Percentiles rank a stretch among this genome's conserved stretches.
These are phyloP conservation scores for Phoma sp. DNA, from an alignment of 2,329 filamentous ascomycete genomes.

Conservation along the genomic window DNA sequence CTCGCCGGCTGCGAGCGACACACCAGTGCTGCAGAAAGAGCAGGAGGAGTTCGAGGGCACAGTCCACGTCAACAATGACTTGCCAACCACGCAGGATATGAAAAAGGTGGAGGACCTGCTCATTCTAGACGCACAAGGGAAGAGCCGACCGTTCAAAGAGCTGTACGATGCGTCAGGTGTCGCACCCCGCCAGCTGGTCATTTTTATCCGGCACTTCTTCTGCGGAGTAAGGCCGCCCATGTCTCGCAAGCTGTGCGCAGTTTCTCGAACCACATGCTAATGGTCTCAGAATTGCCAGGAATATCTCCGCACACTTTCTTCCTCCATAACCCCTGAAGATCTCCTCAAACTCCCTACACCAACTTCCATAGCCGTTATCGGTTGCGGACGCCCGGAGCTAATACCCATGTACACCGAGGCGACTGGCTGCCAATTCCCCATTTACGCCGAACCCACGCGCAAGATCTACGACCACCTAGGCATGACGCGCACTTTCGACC, in stretches of 20 bases:
- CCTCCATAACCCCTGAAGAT: conserved; percentile 58
- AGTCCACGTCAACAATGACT: conserved; percentile 47
- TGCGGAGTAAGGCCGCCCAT: conserved; percentile 69
- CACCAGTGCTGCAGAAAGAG: conserved; percentile 40
- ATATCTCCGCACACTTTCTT: conserved; percentile 70
- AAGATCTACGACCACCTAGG: conserved; percentile 71
- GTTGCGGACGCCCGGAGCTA: conserved; percentile 73
- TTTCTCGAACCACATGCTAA: conserved; percentile 13
- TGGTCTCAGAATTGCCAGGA: conserved; percentile 73
- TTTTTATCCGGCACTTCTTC: conserved; percentile 83
- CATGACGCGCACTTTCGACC: conserved; percentile 69
- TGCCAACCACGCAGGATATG: conserved; percentile 43
- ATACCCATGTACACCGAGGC: conserved; percentile 71
- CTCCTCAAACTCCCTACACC: conserved; percentile 58
- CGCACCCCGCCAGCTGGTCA: conserved; percentile 65
- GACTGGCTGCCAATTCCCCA: conserved; percentile 73
- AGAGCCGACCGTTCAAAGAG: conserved; percentile 47
- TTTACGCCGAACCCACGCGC: conserved; percentile 77
- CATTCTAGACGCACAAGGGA: conserved; percentile 46
- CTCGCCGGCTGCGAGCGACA: conserved; percentile 43
- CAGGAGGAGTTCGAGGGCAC: conserved; percentile 45
- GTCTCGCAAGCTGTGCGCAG: not conserved
- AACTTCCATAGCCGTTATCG: conserved; percentile 73
- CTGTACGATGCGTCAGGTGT: conserved; percentile 46
- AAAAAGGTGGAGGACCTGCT: conserved; percentile 41